These are phyloP conservation scores for Bonnemaisonia californica DNA, from an alignment of 31 red algal species.

Conservation along the genomic window DNA sequence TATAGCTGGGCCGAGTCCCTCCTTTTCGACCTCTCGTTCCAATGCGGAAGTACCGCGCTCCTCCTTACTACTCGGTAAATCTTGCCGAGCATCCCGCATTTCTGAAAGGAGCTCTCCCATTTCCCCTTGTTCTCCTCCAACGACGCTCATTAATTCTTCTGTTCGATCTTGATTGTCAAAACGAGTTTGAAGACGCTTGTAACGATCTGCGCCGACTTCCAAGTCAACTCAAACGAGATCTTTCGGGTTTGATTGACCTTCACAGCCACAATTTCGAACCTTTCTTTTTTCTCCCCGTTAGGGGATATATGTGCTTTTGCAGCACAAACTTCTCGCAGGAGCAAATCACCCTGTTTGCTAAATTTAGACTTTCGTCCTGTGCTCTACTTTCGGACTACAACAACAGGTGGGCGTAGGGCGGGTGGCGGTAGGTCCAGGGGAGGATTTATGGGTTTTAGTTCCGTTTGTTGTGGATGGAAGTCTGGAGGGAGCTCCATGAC, in stretches of 20 bases:
- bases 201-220: constrained; percentile 22
- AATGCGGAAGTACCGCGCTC: neutral
- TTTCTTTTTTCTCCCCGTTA: constrained; percentile 7
- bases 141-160: neutral
- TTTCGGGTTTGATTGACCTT: neutral
- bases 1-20: neutral
- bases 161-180: neutral
- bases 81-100: neutral
- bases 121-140: neutral
- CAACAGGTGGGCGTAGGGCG: too few relatives aligned
- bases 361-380: too few relatives aligned
- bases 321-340: constrained; percentile 12
- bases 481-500: too few relatives aligned
- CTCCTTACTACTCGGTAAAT: neutral
- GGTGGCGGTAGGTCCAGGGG: too few relatives aligned
- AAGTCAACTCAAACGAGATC: neutral
- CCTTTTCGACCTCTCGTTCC: constrained; percentile 3
- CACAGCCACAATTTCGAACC: constrained; percentile 1
- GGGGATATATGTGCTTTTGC: constrained; percentile 20
- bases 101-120: neutral
- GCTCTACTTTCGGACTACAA: too few relatives aligned
- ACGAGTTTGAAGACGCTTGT: constrained; percentile 8
- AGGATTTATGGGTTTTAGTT: too few relatives aligned
- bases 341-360: neutral
- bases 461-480: too few relatives aligned